Base-by-base conservation (phyloP, 2,329 filamentous ascomycete genomes). In the Fusarium sp. region DNA sequence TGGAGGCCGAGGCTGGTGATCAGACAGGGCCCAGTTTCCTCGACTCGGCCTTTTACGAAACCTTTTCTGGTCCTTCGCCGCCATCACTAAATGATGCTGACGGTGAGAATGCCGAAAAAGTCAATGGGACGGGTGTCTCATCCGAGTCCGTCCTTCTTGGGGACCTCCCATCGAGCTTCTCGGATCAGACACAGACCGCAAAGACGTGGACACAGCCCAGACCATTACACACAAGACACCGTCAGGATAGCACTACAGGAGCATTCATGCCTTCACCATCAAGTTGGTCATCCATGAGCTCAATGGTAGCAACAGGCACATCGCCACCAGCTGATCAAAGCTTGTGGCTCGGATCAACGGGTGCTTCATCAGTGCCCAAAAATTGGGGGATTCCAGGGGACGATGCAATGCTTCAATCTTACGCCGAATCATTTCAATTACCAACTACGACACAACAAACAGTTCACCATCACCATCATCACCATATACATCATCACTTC, bases 401-500 rank as follows among this genome's bases (percentile, higher is more conserved):
- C 6, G 66, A 70, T 8, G 9, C 73, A 4, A 45, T 68, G 9
- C 27, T 65, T 0, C 56, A 65, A 22, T 31, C 75, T 10, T 77
- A 69, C 4, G 48, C 60, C 1, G 73, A 69, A 6, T 64, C 72
- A 5, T 76, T 77, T 10, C 72, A 73, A 7, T 37, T 76, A 13
- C 64, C 65, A 0, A 8, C 64, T 0, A 60, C 72, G 6, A 43
- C 75, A 1, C 70, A 65, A 4, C 75, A 77, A 14, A 68, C 73
- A 1, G 64, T 77, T 10, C 73, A 74, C 1, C 70, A 75, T 9
- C 73, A 75, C 0, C 73, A 75, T 4, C 73, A 75, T 4, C 73
- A 75, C 11, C 75, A 77, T 41, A 70, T 77, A 0, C 75, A 77
- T 11, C 75, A 77, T 8, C 68, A 77, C 13, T 77, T 75, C 6